Evolutionary conservation across 2,329 filamentous ascomycete species (phyloP), one percentile per base, ranked within the genome.

Genomic region (Grosmannia serpens): DNA sequence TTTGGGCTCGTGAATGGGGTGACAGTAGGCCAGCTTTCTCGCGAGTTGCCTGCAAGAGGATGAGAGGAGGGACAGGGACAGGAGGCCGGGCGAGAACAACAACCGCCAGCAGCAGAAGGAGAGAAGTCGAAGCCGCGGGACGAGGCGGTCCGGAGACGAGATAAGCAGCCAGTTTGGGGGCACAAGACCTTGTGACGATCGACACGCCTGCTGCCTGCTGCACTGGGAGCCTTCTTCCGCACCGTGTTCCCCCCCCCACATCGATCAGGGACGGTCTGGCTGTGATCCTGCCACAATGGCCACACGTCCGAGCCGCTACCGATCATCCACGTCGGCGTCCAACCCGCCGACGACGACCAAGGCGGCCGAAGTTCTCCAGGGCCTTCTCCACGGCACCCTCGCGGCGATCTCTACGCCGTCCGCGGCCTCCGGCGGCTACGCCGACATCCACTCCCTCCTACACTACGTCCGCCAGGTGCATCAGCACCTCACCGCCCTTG

Each of bases 321-420:
- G 84, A 64, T 84, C 84, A 61, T 85, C 83, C 60, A 87, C 83
- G 49, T 81, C 82, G 60, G 75, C 81, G 61, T 86, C 83, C 50
- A 75, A 73, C 53, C 74, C 79, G 55, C 74, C 77, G 62, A 70
- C 78, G 56, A 79, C 74, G 57, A 81, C 83, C 63, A 84, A 86
- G 71, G 79, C 82, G 44, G 78, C 79, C 63, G 80, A 83, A 65
- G 77, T 84, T 55, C 72, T 86, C 44, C 78, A 79, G 62, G 69
- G 70, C 50, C 74, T 85, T 52, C 75, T 86, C 62, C 76, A 82
- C 55, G 66, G 70, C 62, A 67, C 81, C 51, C 66, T 72, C 33
- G 66, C 70, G 17, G 70, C 70, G 24, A 62, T 75, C 2, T 59
- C 63, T 6, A 61, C 70, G 5, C 61, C 73, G 6, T 58, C 55